Percentiles rank a stretch among this genome's conserved stretches.
Evolutionary conservation across 306 rosid genomes (phyloP).

Genomic region (Dryas octopetala): DNA sequence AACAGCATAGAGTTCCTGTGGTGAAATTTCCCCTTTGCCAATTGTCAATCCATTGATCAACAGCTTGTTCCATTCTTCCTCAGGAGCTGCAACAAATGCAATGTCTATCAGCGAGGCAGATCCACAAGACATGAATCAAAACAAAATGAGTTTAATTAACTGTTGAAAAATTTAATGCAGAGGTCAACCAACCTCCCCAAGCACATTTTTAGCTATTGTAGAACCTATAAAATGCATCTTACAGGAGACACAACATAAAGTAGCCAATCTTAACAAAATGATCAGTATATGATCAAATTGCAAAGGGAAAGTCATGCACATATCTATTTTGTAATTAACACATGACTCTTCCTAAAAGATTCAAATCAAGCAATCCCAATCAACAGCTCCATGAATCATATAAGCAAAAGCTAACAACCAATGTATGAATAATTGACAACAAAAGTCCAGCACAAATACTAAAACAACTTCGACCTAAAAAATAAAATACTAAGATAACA

Average conservation of each 20-base stretch:
- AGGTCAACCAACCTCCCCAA: not conserved
- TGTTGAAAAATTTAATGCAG: not conserved
- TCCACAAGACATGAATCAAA: not conserved
- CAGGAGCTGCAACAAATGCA: slow-evolving; percentile 62
- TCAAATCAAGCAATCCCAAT: not conserved
- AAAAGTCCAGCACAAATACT: no score
- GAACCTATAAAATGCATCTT: not conserved
- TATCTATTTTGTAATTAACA: not conserved
- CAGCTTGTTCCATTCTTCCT: slow-evolving; percentile 80
- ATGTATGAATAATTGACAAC: not conserved
- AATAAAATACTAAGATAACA: not conserved
- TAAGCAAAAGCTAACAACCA: not conserved
- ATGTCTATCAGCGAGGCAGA: not conserved
- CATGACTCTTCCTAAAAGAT: not conserved
- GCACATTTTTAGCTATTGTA: not conserved
- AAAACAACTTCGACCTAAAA: no score
- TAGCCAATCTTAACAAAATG: no score
- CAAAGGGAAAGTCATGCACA: not conserved
- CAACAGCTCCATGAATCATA: not conserved
- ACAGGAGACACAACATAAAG: not conserved
- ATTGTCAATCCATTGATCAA: slow-evolving; percentile 70
- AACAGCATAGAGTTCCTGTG: slow-evolving; percentile 61
- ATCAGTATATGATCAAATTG: not conserved
- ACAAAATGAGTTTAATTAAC: not conserved
- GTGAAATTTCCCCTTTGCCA: slow-evolving; percentile 68